Conservation (phyloP, 2,329 filamentous ascomycete genomes). For the Curvularia spicifera region DNA sequence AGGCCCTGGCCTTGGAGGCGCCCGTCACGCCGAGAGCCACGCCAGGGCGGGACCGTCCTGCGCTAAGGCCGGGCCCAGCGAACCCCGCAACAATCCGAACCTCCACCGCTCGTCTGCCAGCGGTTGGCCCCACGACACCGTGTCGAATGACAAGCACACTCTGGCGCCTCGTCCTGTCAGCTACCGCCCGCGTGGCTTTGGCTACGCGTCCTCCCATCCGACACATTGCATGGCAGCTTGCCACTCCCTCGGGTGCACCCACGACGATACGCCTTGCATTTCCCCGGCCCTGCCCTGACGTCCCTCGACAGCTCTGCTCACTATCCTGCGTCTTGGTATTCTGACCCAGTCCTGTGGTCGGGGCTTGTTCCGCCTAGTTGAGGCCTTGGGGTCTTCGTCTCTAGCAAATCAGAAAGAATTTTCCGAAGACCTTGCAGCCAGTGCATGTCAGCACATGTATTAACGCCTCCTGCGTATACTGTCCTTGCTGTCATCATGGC, state of each 20-base stretch:
- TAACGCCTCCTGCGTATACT: not conserved
- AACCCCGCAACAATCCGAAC: constrained; percentile 18
- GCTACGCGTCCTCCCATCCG: constrained; percentile 15
- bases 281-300: not conserved
- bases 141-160: constrained; percentile 16
- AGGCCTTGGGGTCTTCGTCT: not conserved
- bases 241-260: constrained; percentile 16
- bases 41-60: constrained; percentile 19
- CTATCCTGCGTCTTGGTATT: no score
- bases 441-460: not conserved
- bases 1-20: constrained; percentile 25
- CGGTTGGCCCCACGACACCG: constrained; percentile 3
- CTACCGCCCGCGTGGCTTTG: constrained; percentile 12
- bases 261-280: constrained; percentile 12
- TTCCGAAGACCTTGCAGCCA: not conserved
- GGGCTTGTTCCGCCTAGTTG: constrained; percentile 1
- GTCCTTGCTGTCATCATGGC: not conserved
- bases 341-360: not conserved
- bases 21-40: constrained; percentile 21
- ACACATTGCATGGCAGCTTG: constrained; percentile 11
- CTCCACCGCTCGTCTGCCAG: constrained; percentile 21
- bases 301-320: not conserved
- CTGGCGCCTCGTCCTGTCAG: constrained; percentile 17
- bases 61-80: constrained; percentile 17
- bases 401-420: constrained; percentile 2